phyloP scores from a whole-genome alignment of 2,329 filamentous ascomycete genomes.

The Triangularia setosa region DNA sequence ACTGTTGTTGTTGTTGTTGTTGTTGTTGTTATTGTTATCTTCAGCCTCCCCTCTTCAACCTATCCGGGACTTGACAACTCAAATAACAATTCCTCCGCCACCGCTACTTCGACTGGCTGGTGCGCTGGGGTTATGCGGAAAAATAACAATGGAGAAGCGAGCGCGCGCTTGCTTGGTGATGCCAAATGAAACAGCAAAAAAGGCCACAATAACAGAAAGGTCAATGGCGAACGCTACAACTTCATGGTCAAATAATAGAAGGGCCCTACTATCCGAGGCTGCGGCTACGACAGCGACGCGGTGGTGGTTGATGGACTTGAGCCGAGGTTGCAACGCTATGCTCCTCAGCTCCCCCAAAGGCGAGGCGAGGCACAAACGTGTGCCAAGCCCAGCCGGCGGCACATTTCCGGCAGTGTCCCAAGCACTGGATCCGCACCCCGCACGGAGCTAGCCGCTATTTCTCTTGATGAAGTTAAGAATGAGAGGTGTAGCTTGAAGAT shows the following conservation, averaged over 20 bases:
- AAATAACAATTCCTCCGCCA: constrained; percentile 15
- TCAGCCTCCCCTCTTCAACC: constrained; percentile 2
- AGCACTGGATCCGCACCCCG: constrained; percentile 14
- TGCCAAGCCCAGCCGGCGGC: background rate
- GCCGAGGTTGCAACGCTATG: background rate
- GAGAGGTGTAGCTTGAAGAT: background rate
- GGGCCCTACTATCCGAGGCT: background rate
- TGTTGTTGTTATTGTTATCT: constrained; percentile 7
- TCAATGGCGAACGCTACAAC: background rate
- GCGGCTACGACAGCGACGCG: background rate
- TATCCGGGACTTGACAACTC: background rate
- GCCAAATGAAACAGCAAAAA: constrained; percentile 15
- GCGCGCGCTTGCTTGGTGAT: constrained; percentile 2
- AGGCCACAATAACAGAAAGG: background rate
- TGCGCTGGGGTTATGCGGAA: background rate
- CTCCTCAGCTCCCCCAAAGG: background rate
- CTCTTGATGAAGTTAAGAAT: background rate
- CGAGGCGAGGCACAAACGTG: background rate
- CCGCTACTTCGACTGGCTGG: constrained; percentile 19
- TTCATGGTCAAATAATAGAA: background rate
- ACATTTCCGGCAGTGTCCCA: background rate
- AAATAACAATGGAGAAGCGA: constrained; percentile 16
- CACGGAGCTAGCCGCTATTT: constrained; percentile 11
- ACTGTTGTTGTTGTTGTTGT: background rate
- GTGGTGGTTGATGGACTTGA: background rate